Conservation (phyloP, 192 early-diverging fungal species). For the Kappamyces sp. region DNA sequence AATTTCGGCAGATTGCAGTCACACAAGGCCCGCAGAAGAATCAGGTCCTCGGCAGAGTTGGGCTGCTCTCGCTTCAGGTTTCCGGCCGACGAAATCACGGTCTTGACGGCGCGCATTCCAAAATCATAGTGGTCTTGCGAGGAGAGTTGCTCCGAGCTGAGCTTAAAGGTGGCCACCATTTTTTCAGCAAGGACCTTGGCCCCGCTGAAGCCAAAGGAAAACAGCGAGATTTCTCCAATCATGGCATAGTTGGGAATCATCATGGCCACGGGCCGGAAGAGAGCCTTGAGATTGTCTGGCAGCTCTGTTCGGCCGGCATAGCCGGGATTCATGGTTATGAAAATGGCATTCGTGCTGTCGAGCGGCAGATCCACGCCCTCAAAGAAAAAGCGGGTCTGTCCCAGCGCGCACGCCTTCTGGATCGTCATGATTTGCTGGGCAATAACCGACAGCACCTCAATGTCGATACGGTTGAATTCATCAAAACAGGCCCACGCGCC, state of each 20-base stretch:
- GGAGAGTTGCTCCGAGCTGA: conserved; percentile 52
- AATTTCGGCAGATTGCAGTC: conserved; percentile 59
- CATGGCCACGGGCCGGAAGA: conserved; percentile 59
- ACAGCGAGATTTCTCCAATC: conserved; percentile 59
- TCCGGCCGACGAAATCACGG: conserved; percentile 56
- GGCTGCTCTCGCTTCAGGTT: conserved; percentile 56
- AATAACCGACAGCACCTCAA: conserved; percentile 57
- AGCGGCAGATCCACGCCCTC: conserved; percentile 53
- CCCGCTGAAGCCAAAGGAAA: conserved; percentile 55
- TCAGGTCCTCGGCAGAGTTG: conserved; percentile 46
- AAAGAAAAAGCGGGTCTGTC: conserved; percentile 48
- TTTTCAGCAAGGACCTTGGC: conserved; percentile 57
- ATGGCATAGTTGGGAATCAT: conserved; percentile 65
- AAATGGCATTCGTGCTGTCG: conserved; percentile 55
- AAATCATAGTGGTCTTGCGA: conserved; percentile 65
- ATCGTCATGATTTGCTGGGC: conserved; percentile 60
- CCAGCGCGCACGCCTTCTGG: conserved; percentile 47
- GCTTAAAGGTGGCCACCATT: conserved; percentile 59
- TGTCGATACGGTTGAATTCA: conserved; percentile 60
- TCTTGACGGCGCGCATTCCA: conserved; percentile 58
- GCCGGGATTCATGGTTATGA: conserved; percentile 61
- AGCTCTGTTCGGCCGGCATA: conserved; percentile 59
- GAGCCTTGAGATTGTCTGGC: conserved; percentile 55
- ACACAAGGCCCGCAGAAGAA: conserved; percentile 50
- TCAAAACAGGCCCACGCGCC: conserved; percentile 65